Conservation (phyloP, 2,329 filamentous ascomycete species). For the Aspergillus unguis region DNA sequence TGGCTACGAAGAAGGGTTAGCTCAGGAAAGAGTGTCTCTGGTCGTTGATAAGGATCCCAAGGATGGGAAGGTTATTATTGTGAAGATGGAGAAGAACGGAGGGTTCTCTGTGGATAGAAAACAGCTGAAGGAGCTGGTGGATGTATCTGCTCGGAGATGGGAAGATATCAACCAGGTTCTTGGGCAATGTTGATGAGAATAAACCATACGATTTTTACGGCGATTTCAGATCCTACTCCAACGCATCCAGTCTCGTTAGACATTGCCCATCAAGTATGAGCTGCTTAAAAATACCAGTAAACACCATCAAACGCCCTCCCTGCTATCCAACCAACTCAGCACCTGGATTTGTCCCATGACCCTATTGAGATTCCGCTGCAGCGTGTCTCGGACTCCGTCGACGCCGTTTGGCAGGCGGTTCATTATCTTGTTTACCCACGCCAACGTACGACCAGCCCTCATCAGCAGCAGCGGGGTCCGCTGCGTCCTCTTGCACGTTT, state of each 20-base stretch:
- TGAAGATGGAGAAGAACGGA: conserved; percentile 79
- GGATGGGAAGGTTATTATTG: conserved; percentile 52
- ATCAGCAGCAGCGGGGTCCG: conserved; percentile 11
- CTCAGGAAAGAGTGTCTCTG: conserved; percentile 76
- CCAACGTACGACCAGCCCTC: conserved; percentile 21
- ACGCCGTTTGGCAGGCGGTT: conserved; percentile 36
- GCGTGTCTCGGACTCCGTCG: conserved; percentile 27
- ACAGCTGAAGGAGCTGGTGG: conserved; percentile 59
- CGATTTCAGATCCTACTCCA: not conserved
- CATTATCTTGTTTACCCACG: conserved; percentile 22
- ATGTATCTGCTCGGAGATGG: conserved; percentile 63
- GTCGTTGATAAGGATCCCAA: conserved; percentile 62
- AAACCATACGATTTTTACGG: not conserved
- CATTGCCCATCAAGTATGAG: not conserved
- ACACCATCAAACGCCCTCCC: not conserved
- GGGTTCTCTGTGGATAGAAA: conserved; percentile 66
- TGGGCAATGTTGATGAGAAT: conserved; percentile 25
- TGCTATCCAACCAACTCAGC: not conserved
- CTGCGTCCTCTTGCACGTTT: not conserved
- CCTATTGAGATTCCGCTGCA: not conserved
- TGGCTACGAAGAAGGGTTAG: conserved; percentile 80
- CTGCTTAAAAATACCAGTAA: not conserved
- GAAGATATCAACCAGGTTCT: conserved; percentile 52
- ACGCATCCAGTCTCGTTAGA: too few species aligned
- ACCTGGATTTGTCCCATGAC: not conserved